Conservation (phyloP, 306 rosid genomes). For the Trichosanthes cucumerina region DNA sequence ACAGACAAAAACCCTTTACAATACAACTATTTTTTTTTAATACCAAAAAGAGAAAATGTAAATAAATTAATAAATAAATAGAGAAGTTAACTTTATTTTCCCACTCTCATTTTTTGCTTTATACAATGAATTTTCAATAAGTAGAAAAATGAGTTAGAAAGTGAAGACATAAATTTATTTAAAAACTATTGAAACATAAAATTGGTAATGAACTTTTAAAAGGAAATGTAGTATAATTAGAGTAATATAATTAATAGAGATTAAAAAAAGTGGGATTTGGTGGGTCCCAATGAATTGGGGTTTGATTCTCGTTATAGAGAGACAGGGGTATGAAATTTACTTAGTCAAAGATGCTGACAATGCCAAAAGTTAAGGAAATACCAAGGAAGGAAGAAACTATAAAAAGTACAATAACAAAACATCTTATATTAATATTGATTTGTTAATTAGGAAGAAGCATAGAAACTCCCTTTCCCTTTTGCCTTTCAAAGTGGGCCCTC, state of each 20-base stretch:
- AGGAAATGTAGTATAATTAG: neutral
- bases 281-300: neutral
- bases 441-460: neutral
- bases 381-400: neutral
- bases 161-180: no score
- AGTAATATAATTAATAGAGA: neutral
- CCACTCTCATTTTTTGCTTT: neutral
- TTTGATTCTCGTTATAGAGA: neutral
- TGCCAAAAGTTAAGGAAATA: neutral
- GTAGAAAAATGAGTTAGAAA: neutral
- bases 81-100: neutral
- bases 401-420: neutral
- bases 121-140: neutral
- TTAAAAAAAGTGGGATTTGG: neutral
- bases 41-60: neutral
- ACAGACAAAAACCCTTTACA: neutral
- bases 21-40: neutral
- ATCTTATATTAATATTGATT: neutral
- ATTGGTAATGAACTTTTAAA: neutral
- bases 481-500: neutral
- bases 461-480: neutral
- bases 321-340: neutral
- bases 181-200: neutral
- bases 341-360: constrained; percentile 5
- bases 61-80: neutral